These are phyloP conservation scores for Phialophora expanda DNA, from an alignment of 2,329 filamentous ascomycete species.

Conservation along the genomic window DNA sequence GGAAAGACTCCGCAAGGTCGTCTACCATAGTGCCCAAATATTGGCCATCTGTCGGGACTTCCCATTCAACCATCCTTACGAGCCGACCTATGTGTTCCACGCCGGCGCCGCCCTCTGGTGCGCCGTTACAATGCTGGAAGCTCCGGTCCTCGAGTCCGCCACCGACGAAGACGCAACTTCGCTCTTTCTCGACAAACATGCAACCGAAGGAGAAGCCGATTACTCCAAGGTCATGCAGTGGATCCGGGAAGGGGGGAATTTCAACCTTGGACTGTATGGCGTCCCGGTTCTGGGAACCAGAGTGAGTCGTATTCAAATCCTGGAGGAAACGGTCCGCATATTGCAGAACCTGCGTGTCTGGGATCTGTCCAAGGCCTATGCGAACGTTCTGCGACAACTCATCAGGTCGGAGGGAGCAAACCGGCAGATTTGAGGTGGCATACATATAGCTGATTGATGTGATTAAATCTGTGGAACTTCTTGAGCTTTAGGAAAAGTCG, in stretches of 20 bases:
- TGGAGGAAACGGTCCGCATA: background rate
- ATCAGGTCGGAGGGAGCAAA: background rate
- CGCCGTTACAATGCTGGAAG: background rate
- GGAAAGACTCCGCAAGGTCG: background rate
- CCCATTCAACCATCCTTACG: constrained; percentile 16
- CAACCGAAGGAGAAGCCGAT: background rate
- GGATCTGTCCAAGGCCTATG: background rate
- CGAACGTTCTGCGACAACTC: constrained; percentile 3
- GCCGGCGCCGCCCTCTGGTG: constrained; percentile 20
- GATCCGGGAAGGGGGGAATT: background rate
- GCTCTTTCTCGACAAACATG: constrained; percentile 5
- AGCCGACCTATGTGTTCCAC: constrained; percentile 13
- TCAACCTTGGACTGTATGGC: background rate
- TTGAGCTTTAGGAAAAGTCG: too few relatives aligned
- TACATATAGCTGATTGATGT: too few relatives aligned
- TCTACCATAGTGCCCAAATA: constrained; percentile 16
- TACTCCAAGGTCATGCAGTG: background rate
- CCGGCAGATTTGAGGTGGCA: too few relatives aligned
- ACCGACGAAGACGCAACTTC: background rate
- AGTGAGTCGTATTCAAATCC: background rate
- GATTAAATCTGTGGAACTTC: too few relatives aligned
- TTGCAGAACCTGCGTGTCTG: constrained; percentile 1
- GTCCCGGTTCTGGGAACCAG: constrained; percentile 1
- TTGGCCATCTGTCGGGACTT: constrained; percentile 13
- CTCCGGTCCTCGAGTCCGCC: background rate